Base-by-base conservation (phyloP, 2,329 filamentous ascomycete genomes). In the Aspergillus tamarii region DNA sequence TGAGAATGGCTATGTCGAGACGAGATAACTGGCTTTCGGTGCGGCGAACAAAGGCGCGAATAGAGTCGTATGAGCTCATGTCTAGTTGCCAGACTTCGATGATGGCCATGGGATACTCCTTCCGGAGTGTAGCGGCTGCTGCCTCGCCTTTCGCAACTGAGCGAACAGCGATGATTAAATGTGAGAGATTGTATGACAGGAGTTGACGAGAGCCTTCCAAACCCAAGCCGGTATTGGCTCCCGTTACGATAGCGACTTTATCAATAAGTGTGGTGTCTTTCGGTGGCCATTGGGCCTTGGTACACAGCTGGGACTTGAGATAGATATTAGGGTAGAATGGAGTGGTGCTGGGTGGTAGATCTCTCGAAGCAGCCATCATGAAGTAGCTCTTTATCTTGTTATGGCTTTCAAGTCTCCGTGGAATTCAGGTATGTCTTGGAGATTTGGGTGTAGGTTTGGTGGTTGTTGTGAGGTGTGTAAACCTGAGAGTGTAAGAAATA, bases 61-160 rank as follows among this genome's bases (percentile, higher is more conserved):
- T 72, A 1, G 82, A 84, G 2, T 77, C 71, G 57, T 85, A 84
- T 0, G 76, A 80, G 5, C 62, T 59, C 78, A 86, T 81, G 53
- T 87, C 83, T n/a, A 87, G 67, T 2, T 70, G 11, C 83, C 82
- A 86, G 11, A 87, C 83, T 12, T 84, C 76, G 14, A 86, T 77
- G 0, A 52, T 73, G 2, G 81, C 79, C 30, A 36, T n/a, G 10
- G 52, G 30, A 16, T 36, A 36, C 28, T 54, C 30, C 19, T 36
- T 34, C 7, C n/a, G 30, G 11, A 0, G 65, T 71, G 26, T 75
- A 78, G 2, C 77, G 77, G 52, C 52, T 54, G 52, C 52, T n/a
- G 10, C 9, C 5, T 54, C 30, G 2, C 52, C 52, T 8, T 34
- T 54, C 26, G 52, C 11, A 4, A 23, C 21, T 21, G 52, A 54